Evolutionary conservation across 1,139 yeast genomes (phyloP), one percentile per base, ranked within the genome.

Genomic region (Zygosaccharomyces sapae): DNA sequence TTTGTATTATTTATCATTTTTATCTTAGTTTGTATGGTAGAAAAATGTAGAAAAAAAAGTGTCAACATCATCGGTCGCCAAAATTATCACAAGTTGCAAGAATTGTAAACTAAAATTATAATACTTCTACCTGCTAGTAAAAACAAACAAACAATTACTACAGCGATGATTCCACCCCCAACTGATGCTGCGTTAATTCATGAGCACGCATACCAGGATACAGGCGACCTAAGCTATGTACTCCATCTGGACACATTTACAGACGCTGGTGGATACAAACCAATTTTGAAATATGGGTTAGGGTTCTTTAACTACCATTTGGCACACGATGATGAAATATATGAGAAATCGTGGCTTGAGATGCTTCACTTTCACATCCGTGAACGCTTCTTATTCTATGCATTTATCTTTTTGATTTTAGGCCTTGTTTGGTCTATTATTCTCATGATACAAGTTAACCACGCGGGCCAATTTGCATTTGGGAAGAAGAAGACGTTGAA

Each of bases 171-270:
- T 37, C 70, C 70, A 19, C 61, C 62, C 13, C 67, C 67, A 24
- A 53, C 58, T 18, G 72, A 68, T 44, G 61, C 69, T 5, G 66
- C 61, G 5, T 48, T 68, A 20, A 50, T 68, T 9, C 63, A 69
- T 48, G 72, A 68, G 45, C 71, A 68, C 47, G 57, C 64, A 2
- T 68, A 53, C 41, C 56, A 60, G 13, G 69, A 67, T 34, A 62
- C 63, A 1, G 57, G 59, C 3, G 57, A 62, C 43, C 45, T 67
- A n/a, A 39, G 49, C 4, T 47, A 53, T 19, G 69, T 65, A 5
- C 51, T 66, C 37, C 45, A 58, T 33, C 54, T 59, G 8, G 52
- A 49, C 1, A 63, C 62, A n/a, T 59, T 55, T 42, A 48, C 57
- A 8, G 55, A 52, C n/a, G 46, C 48, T 8, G 65, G 64, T 33